Base-by-base conservation (phyloP, 1,284 basidiomycete genomes). In the Puccinia horiana region DNA sequence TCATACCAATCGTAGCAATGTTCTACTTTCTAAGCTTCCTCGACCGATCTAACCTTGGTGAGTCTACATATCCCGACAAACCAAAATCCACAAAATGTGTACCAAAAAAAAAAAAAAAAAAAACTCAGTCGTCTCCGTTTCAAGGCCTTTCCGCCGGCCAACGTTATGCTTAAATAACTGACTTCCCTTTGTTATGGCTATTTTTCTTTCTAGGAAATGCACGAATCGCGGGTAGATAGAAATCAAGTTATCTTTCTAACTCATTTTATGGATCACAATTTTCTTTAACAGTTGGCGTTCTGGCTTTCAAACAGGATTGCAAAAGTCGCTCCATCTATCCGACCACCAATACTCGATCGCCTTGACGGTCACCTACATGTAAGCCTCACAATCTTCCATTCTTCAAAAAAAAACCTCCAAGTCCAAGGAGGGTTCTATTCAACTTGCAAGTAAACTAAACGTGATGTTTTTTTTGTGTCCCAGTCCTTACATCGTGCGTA, bases 401-500 rank as follows among this genome's bases (percentile, higher is more conserved):
- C 26, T 32, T 65, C 35, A 40, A 37, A 67, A 9, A 67, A 67
- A 37, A 67, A 67, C 2, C 2, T 5, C n/a, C n/a, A n/a, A n/a
- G n/a, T n/a, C n/a, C n/a, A n/a, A 40, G 29, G 29, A 29, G 18
- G 2, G 2, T 40, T 67, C 14, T n/a, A 11, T 49, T 44, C 26
- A 61, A 58, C 32, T 20, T 37, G 40, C 40, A 11, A n/a, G n/a
- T n/a, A n/a, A 26, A 20, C n/a, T 69, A 42, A 29, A 47, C 37
- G 42, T 37, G 5, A 32, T 37, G 2, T 65, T 42, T 29, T 20
- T 18, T 12, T 9, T 32, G 14, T 26, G 8, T 37, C 4, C 20
- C 49, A 80, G 78, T 32, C 79, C 79, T 52, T 81, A 81, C 63
- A 81, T 81, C 26, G 79, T 81, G 63, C 49, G 72, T 58, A 76